These are phyloP conservation scores for Flaveria sonorensis DNA, from an alignment of 129 eudicot genomes.

Conservation along the genomic window DNA sequence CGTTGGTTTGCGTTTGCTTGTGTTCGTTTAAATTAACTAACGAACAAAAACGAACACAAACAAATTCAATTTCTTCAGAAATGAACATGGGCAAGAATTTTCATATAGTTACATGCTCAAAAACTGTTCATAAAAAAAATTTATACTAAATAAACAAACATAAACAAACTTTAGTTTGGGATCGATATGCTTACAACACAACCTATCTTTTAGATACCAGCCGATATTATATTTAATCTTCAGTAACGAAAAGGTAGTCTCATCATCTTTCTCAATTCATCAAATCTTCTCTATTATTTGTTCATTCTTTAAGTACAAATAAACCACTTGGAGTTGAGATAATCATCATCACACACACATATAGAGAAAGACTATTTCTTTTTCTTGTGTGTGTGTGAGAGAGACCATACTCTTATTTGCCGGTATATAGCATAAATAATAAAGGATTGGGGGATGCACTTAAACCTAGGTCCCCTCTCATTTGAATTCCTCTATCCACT, in stretches of 20 bases:
- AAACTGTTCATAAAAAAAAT: too few species aligned
- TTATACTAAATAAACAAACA: too few species aligned
- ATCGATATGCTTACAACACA: too few species aligned
- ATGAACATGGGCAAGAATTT: too few species aligned
- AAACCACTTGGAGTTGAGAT: slow-evolving; percentile 32
- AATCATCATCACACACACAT: slow-evolving; percentile 32
- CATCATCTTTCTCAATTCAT: slow-evolving; percentile 28
- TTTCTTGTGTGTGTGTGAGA: slow-evolving; percentile 8
- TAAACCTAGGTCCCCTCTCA: slow-evolving; percentile 46
- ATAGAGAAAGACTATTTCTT: not conserved
- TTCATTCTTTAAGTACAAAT: slow-evolving; percentile 35
- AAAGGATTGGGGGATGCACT: slow-evolving; percentile 36
- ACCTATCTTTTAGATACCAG: too few species aligned
- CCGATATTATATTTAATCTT: too few species aligned
- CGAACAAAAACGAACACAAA: too few species aligned
- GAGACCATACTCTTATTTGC: slow-evolving; percentile 25
- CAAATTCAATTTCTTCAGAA: too few species aligned
- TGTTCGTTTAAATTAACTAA: too few species aligned
- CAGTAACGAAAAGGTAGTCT: slow-evolving; percentile 3
- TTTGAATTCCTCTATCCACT: slow-evolving; percentile 43
- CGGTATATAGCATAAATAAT: slow-evolving; percentile 33
- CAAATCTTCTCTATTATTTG: slow-evolving; percentile 30
- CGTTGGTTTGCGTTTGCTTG: too few species aligned
- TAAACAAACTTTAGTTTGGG: too few species aligned
- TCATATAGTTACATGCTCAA: too few species aligned